Evolutionary conservation across 805 yeast genomes (phyloP), one percentile per base, ranked within the genome.

Genomic region (Starmera quercuum): DNA sequence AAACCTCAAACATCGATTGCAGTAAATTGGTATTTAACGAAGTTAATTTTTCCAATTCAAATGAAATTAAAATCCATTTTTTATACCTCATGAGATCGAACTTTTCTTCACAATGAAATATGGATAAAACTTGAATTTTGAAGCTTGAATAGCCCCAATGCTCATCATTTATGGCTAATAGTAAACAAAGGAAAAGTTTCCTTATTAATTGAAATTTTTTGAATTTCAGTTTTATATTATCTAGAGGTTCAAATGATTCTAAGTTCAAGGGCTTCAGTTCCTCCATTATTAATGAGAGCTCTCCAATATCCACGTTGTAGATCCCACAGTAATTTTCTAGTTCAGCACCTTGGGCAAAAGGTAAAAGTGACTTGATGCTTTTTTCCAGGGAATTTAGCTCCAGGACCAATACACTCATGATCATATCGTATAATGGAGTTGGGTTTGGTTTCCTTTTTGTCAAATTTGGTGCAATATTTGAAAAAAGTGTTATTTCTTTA

Each of bases 301-400:
- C 62, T 1, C 53, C 33, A 4, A 53, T 24, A 1, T 54, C 46
- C 6, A 70, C 43, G 11, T 56, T 64, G 45, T 71, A 71, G 4
- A 71, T 56, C 20, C 57, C 67, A 40, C 68, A 60, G 39, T 64
- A 71, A 37, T 63, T 59, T 26, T 58, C 54, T 20, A 71, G 45
- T 16, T 59, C 66, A 5, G 51, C 39, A 13, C 51, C 45, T 31
- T 58, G 45, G 16, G 63, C 48, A 33, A 49, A 38, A 8, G 57
- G 49, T 3, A 61, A 29, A 27, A 59, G 32, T 22, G 46, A 45
- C 10, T 42, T 42, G 20, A 59, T 39, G 7, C 55, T 45, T 13
- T 47, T 51, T 2, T 53, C 33, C 4, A 56, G 32, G 7, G 58
- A 51, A 32, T 61, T 64, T 11, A 54, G 42, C 4, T 53, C 37